Conservation (phyloP, 2,329 filamentous ascomycete species). For the Whalleya microplaca region DNA sequence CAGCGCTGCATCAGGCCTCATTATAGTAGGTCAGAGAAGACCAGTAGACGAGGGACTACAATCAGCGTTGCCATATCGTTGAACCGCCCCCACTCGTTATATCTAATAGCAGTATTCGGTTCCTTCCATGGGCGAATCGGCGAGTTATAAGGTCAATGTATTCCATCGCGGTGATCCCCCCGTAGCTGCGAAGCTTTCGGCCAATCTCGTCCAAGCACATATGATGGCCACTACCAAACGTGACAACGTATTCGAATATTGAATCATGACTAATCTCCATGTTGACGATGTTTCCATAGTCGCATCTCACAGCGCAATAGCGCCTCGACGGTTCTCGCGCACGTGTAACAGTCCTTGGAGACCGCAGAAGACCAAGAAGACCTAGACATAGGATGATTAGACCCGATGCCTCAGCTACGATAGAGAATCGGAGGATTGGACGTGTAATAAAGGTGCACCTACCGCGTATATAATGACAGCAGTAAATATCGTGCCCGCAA, state of each 20-base stretch:
- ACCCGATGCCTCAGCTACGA: neutral
- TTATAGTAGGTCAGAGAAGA: neutral
- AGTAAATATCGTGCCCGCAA: conserved; percentile 83
- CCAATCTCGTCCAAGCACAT: conserved; percentile 9
- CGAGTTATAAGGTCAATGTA: neutral
- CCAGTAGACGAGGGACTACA: too few relatives aligned
- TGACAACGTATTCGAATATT: conserved; percentile 18
- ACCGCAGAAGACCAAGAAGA: conserved; percentile 89
- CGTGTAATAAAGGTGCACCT: conserved; percentile 45
- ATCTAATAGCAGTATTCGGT: neutral
- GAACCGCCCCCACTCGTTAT: neutral
- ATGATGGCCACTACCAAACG: conserved; percentile 12
- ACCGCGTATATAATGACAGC: conserved; percentile 89
- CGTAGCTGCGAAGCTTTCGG: conserved; percentile 3
- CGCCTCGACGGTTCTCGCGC: conserved; percentile 79
- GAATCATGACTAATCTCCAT: neutral
- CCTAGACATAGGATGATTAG: conserved; percentile 51
- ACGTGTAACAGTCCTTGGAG: conserved; percentile 86
- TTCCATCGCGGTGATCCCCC: neutral
- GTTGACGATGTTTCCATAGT: conserved; percentile 6
- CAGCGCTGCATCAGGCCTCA: conserved; percentile 4
- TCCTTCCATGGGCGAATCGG: neutral
- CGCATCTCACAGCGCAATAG: conserved; percentile 68
- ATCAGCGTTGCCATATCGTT: neutral
- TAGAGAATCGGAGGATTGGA: neutral